Percentiles rank a stretch among this genome's conserved stretches.
Evolutionary conservation across 1,284 basidiomycete genomes (phyloP).

Genomic region (Marasmius sp.): DNA sequence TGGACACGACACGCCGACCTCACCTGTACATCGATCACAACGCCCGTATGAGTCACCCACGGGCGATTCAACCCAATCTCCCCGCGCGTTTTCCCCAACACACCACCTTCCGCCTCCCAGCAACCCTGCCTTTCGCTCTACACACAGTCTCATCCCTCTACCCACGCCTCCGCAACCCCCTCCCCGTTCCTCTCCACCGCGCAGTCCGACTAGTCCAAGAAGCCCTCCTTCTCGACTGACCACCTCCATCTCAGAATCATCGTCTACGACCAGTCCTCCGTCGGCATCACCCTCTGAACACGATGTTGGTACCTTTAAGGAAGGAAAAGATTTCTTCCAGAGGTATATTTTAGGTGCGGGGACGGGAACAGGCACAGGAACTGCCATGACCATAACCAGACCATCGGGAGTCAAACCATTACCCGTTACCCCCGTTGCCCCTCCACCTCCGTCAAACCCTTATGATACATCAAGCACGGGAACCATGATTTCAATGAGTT

Average conservation of each 20-base stretch:
- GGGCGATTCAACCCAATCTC: neutral
- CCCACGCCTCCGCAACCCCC: neutral
- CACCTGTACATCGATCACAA: conserved; percentile 39
- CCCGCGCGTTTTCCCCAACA: neutral
- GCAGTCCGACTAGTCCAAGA: conserved; percentile 55
- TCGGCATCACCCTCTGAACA: neutral
- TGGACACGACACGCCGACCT: conserved; percentile 40
- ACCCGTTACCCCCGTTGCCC: conserved; percentile 7
- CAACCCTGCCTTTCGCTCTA: neutral
- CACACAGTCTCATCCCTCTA: conserved; percentile 20
- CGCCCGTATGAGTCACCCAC: conserved; percentile 35
- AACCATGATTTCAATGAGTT: conserved; percentile 24
- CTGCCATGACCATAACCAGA: neutral
- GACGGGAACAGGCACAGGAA: neutral
- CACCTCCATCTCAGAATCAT: neutral
- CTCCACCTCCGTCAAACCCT: conserved; percentile 20
- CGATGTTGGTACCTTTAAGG: neutral
- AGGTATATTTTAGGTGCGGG: neutral
- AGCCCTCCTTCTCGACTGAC: conserved; percentile 28
- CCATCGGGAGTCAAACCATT: neutral
- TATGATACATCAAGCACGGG: conserved; percentile 16
- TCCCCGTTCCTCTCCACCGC: conserved; percentile 48
- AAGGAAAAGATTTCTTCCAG: neutral
- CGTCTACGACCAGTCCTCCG: neutral
- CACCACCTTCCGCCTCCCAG: neutral